Evolutionary conservation across 495 filamentous ascomycete genomes (phyloP), one percentile per base, ranked within the genome.

Genomic region (Umbilicaria muhlenbergii): DNA sequence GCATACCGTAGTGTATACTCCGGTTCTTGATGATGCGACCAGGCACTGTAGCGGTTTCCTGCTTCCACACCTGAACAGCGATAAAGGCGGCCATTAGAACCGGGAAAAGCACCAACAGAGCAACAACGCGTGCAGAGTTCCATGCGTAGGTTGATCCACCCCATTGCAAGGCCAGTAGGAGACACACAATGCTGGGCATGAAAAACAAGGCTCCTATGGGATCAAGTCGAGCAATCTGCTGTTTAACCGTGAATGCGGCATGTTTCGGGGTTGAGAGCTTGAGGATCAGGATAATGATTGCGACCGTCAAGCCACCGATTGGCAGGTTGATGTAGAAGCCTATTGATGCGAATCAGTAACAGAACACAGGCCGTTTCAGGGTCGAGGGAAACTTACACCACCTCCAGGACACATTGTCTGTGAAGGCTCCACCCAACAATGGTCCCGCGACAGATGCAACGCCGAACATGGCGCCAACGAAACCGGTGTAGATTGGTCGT

Each of bases 291-390:
- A 73, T 60, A 12, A 68, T 28, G 5, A 69, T 49, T 1, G 68
- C 59, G 21, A 69, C 58, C 0, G 24, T 28, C 24, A 28, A 28
- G n/a, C 62, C 73, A 11, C 74, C 72, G 7, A 80, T 64, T 5
- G 77, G 73, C 34, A 80, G 66, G 49, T 78, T 80, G 51, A 79
- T 74, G 48, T 75, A 78, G 51, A 80, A 78, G 54, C 75, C 55
- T 54, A 8, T 50, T 51, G 36, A 58, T 55, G 2, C 65, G 68
- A 33, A 70, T 65, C 8, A 58, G 67, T 67, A 11, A 66, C 65
- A 17, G 68, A 54, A n/a, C 69, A 51, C 11, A 66, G 68, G 10
- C 63, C 65, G 47, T 65, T 54, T 32, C 24, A 5, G 24, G 24
- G 6, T 28, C 8, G 24, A 28, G 24, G 24, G 24, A 28, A 8